Percentiles rank a stretch among this genome's conserved stretches.
Conservation (phyloP, 2,329 filamentous ascomycete species). For the Claviceps arundinis region DNA sequence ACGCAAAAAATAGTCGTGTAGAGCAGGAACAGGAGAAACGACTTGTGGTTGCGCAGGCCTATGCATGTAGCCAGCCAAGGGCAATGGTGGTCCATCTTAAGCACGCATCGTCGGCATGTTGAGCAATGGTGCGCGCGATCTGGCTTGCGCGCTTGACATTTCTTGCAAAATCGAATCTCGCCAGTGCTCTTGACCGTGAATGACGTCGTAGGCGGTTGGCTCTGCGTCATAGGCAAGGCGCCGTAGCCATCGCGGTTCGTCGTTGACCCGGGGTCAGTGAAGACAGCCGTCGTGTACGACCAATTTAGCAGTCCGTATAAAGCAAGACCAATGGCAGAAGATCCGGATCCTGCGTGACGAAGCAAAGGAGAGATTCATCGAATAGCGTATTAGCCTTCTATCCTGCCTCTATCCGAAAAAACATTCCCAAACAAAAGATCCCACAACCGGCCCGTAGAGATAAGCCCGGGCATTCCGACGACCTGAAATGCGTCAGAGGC, state of each 20-base stretch:
- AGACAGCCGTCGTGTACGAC: constrained; percentile 86
- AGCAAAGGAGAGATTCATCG: neutral
- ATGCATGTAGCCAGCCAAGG: constrained; percentile 96
- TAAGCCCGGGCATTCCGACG: neutral
- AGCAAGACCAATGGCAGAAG: constrained; percentile 50
- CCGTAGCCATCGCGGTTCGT: constrained; percentile 58
- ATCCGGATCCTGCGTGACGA: constrained; percentile 30
- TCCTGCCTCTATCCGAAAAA: neutral
- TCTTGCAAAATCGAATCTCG: constrained; percentile 85
- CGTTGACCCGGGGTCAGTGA: constrained; percentile 72
- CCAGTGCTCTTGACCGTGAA: constrained; percentile 91
- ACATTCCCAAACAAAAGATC: too few species aligned
- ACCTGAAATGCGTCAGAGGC: neutral
- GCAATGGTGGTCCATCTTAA: constrained; percentile 99
- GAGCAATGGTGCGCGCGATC: constrained; percentile 96
- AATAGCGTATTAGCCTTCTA: neutral
- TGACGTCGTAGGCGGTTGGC: constrained; percentile 45
- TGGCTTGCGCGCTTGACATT: constrained; percentile 87
- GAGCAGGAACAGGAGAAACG: constrained; percentile 81
- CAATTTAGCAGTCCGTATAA: constrained; percentile 73
- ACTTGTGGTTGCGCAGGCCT: constrained; percentile 87
- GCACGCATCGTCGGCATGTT: constrained; percentile 80
- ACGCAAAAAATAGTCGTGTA: constrained; percentile 83
- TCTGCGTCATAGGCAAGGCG: constrained; percentile 54
- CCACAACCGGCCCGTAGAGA: neutral